Conservation (phyloP, 176 grass and related monocot species). For the Oryza glumipatula region DNA sequence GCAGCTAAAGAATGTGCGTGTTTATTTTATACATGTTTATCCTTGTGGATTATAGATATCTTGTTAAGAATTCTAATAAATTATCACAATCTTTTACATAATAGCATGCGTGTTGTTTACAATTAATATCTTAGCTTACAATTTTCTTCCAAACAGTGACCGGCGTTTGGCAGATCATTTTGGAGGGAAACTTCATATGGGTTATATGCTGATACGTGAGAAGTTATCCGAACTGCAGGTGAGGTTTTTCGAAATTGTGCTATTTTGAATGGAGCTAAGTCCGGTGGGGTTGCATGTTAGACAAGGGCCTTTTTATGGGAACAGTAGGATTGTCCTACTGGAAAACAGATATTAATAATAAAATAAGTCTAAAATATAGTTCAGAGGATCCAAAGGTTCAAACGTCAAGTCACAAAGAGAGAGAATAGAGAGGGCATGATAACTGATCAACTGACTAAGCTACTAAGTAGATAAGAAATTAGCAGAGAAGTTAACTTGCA, state of each 20-base stretch:
- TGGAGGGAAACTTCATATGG: conserved; percentile 97
- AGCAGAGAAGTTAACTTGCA: not conserved
- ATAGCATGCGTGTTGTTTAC: not conserved
- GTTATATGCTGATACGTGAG: conserved; percentile 94
- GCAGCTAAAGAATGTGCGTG: conserved; percentile 92
- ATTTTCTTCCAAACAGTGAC: conserved; percentile 63
- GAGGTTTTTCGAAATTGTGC: not conserved
- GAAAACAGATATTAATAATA: not conserved
- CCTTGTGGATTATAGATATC: conserved; percentile 38
- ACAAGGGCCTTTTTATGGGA: not conserved
- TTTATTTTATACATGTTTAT: conserved; percentile 50
- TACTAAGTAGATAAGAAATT: not conserved
- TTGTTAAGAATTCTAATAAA: conserved; percentile 41
- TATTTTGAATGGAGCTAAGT: conserved; percentile 25
- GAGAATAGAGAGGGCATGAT: not conserved
- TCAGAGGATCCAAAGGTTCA: not conserved
- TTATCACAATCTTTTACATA: conserved; percentile 9
- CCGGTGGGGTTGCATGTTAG: conserved; percentile 28
- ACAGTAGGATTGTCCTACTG: not conserved
- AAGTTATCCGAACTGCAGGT: conserved; percentile 81
- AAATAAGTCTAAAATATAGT: not conserved
- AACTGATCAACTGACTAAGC: not conserved
- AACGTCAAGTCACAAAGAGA: not conserved
- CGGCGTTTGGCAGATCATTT: conserved; percentile 98
- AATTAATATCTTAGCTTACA: conserved; percentile 22